Evolutionary conservation across 2,329 filamentous ascomycete species (phyloP), one percentile per base, ranked within the genome.

Genomic region (Nannizziopsis barbatae): DNA sequence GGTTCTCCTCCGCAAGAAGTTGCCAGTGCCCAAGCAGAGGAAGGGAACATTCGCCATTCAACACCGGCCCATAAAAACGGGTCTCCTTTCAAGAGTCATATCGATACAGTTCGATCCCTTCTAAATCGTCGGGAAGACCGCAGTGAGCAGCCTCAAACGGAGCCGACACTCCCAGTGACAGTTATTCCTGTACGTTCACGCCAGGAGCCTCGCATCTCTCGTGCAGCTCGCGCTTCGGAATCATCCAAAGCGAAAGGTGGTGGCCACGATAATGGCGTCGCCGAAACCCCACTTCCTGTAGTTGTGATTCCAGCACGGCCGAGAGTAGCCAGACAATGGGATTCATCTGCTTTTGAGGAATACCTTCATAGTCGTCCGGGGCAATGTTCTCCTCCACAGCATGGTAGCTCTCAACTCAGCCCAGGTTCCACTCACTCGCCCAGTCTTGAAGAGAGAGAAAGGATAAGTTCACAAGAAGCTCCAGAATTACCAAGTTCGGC

Each of bases 281-380:
- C 33, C 12, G 51, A 50, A 18, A 42, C 22, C 3, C 64, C 70
- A 27, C 53, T 75, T 7, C 76, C 76, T 1, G 71, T 79, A 10
- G 77, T 74, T 3, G 69, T 81, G 35, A 78, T 81, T 39, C 77
- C 77, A 4, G 76, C 77, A 2, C 77, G 77, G 52, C 71, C 75
- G 17, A 33, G 50, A 33, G 66, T 68, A 27, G 71, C 71, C 31
- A 67, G 75, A 42, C 73, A 74, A 2, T 80, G 77, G 75, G 74
- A 47, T 42, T 42, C 45, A 12, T 42, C 45, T 12, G 45, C 45
- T 8, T 47, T 47, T 30, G 45, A 47, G 30, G 45, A 47, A 14
- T 47, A 47, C 7, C 27, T 47, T 27, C 45, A 38, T 11, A 46
- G 22, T 18, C 44, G 27, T 9, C 44, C 44, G 14, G 36, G 17